These are phyloP conservation scores for Lumnitzera littorea DNA, from an alignment of 345 rosid species.

Conservation along the genomic window DNA sequence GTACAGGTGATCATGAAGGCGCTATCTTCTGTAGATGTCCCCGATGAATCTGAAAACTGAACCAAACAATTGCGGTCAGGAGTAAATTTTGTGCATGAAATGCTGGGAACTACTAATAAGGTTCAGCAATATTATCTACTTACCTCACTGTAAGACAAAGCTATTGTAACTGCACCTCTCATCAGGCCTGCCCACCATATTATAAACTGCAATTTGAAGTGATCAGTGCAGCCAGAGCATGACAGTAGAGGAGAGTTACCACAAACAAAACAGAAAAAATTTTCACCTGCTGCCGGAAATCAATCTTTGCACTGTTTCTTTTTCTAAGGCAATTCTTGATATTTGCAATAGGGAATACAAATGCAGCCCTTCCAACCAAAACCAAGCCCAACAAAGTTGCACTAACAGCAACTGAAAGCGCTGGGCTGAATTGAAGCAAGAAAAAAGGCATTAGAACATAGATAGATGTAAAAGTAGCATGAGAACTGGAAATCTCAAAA, in stretches of 20 bases:
- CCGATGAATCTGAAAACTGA: conserved; percentile 35
- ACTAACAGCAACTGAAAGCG: conserved; percentile 43
- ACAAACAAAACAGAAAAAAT: not conserved
- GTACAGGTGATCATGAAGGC: conserved; percentile 51
- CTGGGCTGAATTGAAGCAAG: conserved; percentile 15
- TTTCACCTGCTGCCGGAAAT: conserved; percentile 47
- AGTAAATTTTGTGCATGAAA: not conserved
- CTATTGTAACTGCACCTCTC: conserved; percentile 76
- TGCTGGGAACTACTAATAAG: too few relatives aligned
- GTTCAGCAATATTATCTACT: not conserved
- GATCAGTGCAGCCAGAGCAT: conserved; percentile 3
- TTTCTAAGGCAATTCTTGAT: conserved; percentile 30
- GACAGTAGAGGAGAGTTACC: not conserved
- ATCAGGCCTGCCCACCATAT: conserved; percentile 83
- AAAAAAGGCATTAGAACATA: not conserved
- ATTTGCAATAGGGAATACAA: conserved; percentile 50
- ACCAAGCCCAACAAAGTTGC: conserved; percentile 39
- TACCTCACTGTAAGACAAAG: conserved; percentile 54
- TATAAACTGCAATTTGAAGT: conserved; percentile 37
- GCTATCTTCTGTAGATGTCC: conserved; percentile 8
- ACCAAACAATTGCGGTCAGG: not conserved
- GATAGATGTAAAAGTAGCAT: too few relatives aligned
- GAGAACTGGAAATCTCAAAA: not conserved
- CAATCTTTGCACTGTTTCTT: conserved; percentile 22
- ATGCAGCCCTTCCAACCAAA: conserved; percentile 58